Evolutionary conservation across 1,284 basidiomycete genomes (phyloP).

Genomic region (Flammula alnicola): DNA sequence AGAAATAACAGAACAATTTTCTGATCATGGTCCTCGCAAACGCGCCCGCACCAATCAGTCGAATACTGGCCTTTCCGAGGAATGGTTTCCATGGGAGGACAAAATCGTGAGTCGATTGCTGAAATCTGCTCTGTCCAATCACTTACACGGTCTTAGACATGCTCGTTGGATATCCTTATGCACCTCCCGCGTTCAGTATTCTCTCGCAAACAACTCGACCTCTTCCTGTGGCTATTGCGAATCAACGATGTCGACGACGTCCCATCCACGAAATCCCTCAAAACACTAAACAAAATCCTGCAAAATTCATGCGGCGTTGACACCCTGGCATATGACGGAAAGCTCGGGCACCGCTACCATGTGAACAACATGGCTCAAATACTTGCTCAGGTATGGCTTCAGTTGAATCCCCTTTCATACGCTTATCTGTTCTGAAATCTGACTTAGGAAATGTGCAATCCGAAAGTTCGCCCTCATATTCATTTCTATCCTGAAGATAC

Average conservation of each 20-base stretch:
- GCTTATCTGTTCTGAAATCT: background rate
- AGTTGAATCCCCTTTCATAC: background rate
- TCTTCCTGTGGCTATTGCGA: slow-evolving; percentile 37
- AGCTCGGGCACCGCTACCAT: slow-evolving; percentile 39
- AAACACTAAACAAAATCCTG: slow-evolving; percentile 28
- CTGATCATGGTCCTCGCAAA: background rate
- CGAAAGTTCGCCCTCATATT: slow-evolving; percentile 1
- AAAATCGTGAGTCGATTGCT: background rate
- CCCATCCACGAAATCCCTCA: slow-evolving; percentile 32
- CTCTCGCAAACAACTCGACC: slow-evolving; percentile 35
- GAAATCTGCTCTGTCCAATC: background rate
- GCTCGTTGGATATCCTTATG: slow-evolving; percentile 38
- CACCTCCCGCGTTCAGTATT: slow-evolving; percentile 41
- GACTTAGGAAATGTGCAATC: slow-evolving; percentile 8
- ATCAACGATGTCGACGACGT: slow-evolving; percentile 35
- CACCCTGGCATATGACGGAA: slow-evolving; percentile 34
- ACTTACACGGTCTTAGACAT: slow-evolving; percentile 27
- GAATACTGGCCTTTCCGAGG: too few relatives aligned
- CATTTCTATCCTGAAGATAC: slow-evolving; percentile 11
- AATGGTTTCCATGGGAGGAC: slow-evolving; percentile 2
- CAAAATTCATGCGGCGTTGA: slow-evolving; percentile 37
- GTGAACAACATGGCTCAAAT: slow-evolving; percentile 36
- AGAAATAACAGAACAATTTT: background rate
- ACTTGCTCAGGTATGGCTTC: slow-evolving; percentile 33
- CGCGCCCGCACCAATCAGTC: background rate